Base-by-base conservation (phyloP, 2,329 filamentous ascomycete species). In the Graphiopsis chlorocephala region DNA sequence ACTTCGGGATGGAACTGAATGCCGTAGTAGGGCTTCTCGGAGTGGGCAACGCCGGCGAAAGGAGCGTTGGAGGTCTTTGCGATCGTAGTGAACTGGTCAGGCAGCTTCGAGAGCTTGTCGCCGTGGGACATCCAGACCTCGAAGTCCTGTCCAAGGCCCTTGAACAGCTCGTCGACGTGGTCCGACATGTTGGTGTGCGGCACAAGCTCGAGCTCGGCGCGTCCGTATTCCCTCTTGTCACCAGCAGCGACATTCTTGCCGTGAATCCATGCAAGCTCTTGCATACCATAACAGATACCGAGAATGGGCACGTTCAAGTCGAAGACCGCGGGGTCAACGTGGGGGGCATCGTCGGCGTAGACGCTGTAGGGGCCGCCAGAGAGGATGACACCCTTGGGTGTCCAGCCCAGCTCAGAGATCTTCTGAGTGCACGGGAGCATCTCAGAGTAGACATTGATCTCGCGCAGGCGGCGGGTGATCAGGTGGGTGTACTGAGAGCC, bases 1-100 rank as follows among this genome's bases (percentile, higher is more conserved):
- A 97, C 85, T 76, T 97, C 93, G 0, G 93, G 93, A 77, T 97
- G 93, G 77, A 97, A 94, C 75, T 97, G 93, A 55, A 97, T 86
- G 63, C 90, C 91, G 73, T 88, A 96, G 70, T 91, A 88, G 28
- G 88, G 87, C 80, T 89, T 87, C 10, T 79, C 78, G 75, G 86
- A 74, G 75, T 93, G 90, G 20, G 89, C 90, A 71, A 94, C 96
- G 65, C 87, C 92, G 12, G 93, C 93, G 71, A 86, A 96, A 26
- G 88, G 86, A 0, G 90, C 88, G 79, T 95, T 96, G 59, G 82
- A 75, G 2, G 92, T 94, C 4, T 83, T 89, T 59, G 90, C 93
- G 71, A 97, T 86, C 17, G 84, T 87, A 66, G 85, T 79, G 75
- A 96, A 97, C 47, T 83, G 85, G 38, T 88, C 81, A 10, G 93